Conservation (phyloP, 2,329 filamentous ascomycete species). For the Calonectria pseudoreteaudii region DNA sequence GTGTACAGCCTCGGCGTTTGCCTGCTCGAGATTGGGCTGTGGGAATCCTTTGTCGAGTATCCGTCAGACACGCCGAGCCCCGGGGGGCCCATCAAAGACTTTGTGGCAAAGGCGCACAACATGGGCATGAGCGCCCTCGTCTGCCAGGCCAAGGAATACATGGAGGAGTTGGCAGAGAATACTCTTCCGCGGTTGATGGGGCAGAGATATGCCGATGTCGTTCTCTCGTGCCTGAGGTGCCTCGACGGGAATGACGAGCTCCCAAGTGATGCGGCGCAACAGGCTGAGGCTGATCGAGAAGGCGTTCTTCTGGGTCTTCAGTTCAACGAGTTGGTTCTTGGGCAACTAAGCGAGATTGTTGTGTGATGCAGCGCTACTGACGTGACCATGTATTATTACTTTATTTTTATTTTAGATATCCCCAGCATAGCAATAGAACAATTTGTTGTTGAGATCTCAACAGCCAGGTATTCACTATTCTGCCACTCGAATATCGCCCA, state of each 20-base stretch:
- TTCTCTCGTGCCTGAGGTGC: conserved; percentile 12
- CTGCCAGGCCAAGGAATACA: conserved; percentile 12
- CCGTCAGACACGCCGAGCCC: conserved; percentile 2
- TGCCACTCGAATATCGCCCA: background rate
- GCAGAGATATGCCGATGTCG: conserved; percentile 7
- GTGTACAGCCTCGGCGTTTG: conserved; percentile 23
- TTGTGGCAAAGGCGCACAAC: background rate
- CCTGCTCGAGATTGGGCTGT: conserved; percentile 20
- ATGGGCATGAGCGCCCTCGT: background rate
- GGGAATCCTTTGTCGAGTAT: conserved; percentile 21
- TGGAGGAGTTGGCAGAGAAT: conserved; percentile 2
- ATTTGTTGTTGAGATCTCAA: background rate
- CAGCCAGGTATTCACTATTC: background rate
- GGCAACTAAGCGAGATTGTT: conserved; percentile 9
- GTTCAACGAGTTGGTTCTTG: conserved; percentile 10
- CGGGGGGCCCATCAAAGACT: background rate
- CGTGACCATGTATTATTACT: background rate
- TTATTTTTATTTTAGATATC: background rate
- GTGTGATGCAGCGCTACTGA: background rate
- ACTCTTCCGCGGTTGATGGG: conserved; percentile 13
- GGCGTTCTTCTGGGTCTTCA: conserved; percentile 7
- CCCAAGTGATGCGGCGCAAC: conserved; percentile 7
- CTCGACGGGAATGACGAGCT: conserved; percentile 6
- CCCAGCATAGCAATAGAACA: background rate
- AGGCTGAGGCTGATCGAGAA: conserved; percentile 11